Evolutionary conservation across 345 rosid species (phyloP), one percentile per base, ranked within the genome.

Genomic region (Eutrema heterophyllum): DNA sequence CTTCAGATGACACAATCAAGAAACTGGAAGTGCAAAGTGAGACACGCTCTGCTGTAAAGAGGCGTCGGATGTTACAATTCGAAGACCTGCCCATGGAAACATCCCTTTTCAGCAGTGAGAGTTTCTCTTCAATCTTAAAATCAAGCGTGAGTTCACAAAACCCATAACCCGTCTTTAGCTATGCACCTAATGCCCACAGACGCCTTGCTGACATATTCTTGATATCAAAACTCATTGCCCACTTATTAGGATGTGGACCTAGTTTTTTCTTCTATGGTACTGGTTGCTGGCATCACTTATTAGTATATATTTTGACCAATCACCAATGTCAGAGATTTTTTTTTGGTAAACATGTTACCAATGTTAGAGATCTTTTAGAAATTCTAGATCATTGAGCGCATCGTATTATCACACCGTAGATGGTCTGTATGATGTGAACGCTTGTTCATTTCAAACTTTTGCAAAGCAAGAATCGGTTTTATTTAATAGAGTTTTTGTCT

Each of bases 41-140:
- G 77, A 72, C 85, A 49, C 78, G 75, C 61, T 84, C 82, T 6
- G 91, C 86, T 73, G 45, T 83, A 50, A 96, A 96, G 81, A 84
- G 99, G 84, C 96, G 98, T 11, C 89, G 97, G 62, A 87, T 89
- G 95, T 80, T 96, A 74, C 97, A 86, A 7, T 96, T 92, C 65
- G 96, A 92, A 57, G 69, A 78, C 77, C 83, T 85, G 53, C 72
- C 71, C 36, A 51, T 21, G 27, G 92, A 87, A 68, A 79, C 85
- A 27, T 72, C 84, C 50, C 75, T 81, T 76, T 81, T 88, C 75
- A 70, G 87, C 72, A 84, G 90, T 57, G 97, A 90, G 67, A 70
- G 68, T 67, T 75, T 93, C 21, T 78, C 94, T 76, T 79, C 85
- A 26, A 86, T 95, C 82, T 84, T 88, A 21, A 87, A 84, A 81